Conservation (phyloP, 495 filamentous ascomycete genomes). For the Tuber borchii region DNA sequence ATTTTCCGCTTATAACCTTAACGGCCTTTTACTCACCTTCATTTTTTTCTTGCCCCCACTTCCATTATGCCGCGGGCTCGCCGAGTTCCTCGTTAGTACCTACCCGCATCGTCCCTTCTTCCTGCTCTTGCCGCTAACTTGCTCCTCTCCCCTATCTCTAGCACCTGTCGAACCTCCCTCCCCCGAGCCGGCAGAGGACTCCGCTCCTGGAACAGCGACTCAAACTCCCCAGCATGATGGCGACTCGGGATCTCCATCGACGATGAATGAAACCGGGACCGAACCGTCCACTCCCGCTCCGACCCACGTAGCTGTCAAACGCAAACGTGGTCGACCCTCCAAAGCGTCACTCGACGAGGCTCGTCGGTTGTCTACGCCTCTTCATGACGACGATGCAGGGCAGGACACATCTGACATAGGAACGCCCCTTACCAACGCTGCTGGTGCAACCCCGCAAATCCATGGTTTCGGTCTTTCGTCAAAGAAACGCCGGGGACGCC, state of each 20-base stretch:
- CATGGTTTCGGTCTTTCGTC: conserved; percentile 46
- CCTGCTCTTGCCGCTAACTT: neutral
- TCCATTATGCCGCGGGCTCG: conserved; percentile 29
- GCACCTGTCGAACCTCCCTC: conserved; percentile 42
- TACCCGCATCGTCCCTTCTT: neutral
- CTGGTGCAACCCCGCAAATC: conserved; percentile 37
- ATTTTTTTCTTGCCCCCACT: neutral
- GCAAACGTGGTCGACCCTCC: conserved; percentile 40
- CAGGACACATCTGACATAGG: conserved; percentile 18
- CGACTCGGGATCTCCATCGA: conserved; percentile 24
- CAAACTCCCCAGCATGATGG: conserved; percentile 34
- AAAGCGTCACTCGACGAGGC: conserved; percentile 37
- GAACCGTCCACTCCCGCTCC: conserved; percentile 33
- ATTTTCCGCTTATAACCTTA: neutral
- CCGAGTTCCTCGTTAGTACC: conserved; percentile 23
- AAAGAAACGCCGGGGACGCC: conserved; percentile 72
- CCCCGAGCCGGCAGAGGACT: conserved; percentile 45
- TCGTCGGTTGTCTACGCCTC: conserved; percentile 31
- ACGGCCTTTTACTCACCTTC: neutral
- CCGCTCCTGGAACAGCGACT: conserved; percentile 42
- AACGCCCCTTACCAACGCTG: conserved; percentile 18
- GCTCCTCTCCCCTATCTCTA: neutral
- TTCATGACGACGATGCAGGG: conserved; percentile 29
- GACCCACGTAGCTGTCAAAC: conserved; percentile 29
- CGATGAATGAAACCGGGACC: conserved; percentile 24